Base-by-base conservation (phyloP, 805 yeast genomes). In the Hermanozyma aechmeae region DNA sequence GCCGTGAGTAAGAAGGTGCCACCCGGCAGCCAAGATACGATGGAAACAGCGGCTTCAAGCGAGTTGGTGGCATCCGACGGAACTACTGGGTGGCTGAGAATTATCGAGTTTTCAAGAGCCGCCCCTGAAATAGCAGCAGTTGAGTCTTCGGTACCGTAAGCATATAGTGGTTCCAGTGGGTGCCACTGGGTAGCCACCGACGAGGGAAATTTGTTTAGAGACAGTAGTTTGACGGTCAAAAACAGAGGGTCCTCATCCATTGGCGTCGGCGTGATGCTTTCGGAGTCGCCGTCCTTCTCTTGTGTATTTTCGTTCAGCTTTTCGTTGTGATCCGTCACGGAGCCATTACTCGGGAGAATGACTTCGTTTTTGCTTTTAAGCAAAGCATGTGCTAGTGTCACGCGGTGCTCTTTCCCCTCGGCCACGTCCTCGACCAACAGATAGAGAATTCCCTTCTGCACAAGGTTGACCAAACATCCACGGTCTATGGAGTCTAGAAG, bases 361-460 rank as follows among this genome's bases (percentile, higher is more conserved):
- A n/a, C n/a, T n/a, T n/a, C n/a, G n/a, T n/a, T n/a, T n/a, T 61
- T 56, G 30, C 71, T 73, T 4, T 64, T 47, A 16, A 66, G 58
- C 16, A 78, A 40, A 0, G 81, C 76, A 31, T 68, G 70, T 26
- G 75, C 66, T n/a, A 79, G 45, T 24, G 43, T 26, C 19, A 39
- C 37, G 9, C 32, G 41, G 25, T 35, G 27, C 14, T 24, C 35
- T 12, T 28, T 31, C 21, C 37, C 51, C 7, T 53, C 51, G 6
- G 71, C 70, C 24, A 76, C 50, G 4, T 71, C 65, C 45, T 83
- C 87, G 13, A 79, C 72, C 37, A 82, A 73, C n/a, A 76, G 58
- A 48, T 78, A 83, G 26, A 86, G 64, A 12, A 87, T 72, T 2
- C 97, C 97, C 49, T 76, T 81, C 43, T 89, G 96, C 0, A 89